These are phyloP conservation scores for Blastobotrys arbuscula DNA, from an alignment of 1,139 yeast species.

Conservation along the genomic window DNA sequence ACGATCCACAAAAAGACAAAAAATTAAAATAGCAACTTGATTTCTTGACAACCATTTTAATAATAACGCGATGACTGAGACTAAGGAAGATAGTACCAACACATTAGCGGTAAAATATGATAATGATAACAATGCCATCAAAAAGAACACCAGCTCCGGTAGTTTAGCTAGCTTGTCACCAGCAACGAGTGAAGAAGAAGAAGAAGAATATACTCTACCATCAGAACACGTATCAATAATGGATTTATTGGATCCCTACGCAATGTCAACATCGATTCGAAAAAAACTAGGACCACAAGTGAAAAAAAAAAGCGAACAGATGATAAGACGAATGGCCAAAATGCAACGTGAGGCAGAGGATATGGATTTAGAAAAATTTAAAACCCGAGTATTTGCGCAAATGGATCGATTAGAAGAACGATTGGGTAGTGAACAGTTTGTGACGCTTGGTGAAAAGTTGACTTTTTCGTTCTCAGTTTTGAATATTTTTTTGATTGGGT, in stretches of 20 bases:
- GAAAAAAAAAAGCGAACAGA: constrained; percentile 13
- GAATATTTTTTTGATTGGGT: constrained; percentile 65
- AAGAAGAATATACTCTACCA: constrained; percentile 12
- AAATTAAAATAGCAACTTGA: too few relatives aligned
- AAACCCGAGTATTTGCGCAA: constrained; percentile 29
- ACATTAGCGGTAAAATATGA: too few relatives aligned
- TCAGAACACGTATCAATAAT: constrained; percentile 29
- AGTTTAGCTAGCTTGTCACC: background rate
- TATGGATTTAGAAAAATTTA: constrained; percentile 31
- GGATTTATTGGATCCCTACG: constrained; percentile 33
- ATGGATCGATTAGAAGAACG: constrained; percentile 56
- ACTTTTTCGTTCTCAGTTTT: constrained; percentile 74
- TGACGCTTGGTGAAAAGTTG: constrained; percentile 67
- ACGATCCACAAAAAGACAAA: too few relatives aligned
- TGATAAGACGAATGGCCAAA: constrained; percentile 3
- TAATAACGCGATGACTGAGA: background rate
- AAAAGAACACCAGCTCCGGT: background rate
- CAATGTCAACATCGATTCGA: constrained; percentile 30
- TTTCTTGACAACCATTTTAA: background rate
- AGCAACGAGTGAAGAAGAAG: background rate
- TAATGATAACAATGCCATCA: background rate
- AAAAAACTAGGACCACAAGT: constrained; percentile 27
- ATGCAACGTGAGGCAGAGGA: constrained; percentile 25
- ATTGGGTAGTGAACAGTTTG: constrained; percentile 36
- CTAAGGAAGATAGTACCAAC: too few relatives aligned